phyloP scores from a whole-genome alignment of 202 grass and related monocot species.

The Dendrocalamus latiflorus region DNA sequence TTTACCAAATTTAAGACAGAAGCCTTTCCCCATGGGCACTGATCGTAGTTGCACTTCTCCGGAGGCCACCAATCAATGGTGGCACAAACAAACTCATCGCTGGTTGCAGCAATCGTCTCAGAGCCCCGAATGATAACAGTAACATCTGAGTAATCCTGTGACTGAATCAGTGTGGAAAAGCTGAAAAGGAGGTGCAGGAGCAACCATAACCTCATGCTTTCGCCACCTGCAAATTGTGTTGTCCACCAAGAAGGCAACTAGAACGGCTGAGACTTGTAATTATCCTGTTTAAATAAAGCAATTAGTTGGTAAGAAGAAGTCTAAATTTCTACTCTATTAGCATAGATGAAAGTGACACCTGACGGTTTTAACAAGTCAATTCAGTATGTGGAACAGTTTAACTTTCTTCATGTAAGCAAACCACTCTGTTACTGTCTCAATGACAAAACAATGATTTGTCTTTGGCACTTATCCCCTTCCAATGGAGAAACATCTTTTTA shows the following conservation, averaged over 20 bases:
- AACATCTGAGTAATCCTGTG: constrained; percentile 63
- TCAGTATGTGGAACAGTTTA: no score
- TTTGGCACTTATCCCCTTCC: no score
- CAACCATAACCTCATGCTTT: constrained; percentile 48
- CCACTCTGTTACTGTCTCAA: no score
- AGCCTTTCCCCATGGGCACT: constrained; percentile 86
- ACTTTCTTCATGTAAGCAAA: no score
- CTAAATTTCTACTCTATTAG: not conserved
- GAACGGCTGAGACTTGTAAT: constrained; percentile 14
- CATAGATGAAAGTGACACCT: constrained; percentile 34
- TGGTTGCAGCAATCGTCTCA: constrained; percentile 53
- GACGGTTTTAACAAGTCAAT: no score
- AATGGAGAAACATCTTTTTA: no score
- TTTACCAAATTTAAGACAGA: constrained; percentile 83
- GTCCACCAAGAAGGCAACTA: constrained; percentile 11
- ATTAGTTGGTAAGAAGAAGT: constrained; percentile 31
- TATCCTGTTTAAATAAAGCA: not conserved
- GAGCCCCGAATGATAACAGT: constrained; percentile 69
- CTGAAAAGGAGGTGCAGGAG: constrained; percentile 45
- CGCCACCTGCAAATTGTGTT: constrained; percentile 33
- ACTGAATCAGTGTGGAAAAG: constrained; percentile 26
- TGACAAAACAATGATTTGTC: no score
- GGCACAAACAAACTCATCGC: constrained; percentile 72
- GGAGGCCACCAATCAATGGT: constrained; percentile 99
- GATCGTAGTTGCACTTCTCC: constrained; percentile 90